Evolutionary conservation across 1,139 yeast species (phyloP), one percentile per base, ranked within the genome.

Genomic region (Geotrichum candidum): DNA sequence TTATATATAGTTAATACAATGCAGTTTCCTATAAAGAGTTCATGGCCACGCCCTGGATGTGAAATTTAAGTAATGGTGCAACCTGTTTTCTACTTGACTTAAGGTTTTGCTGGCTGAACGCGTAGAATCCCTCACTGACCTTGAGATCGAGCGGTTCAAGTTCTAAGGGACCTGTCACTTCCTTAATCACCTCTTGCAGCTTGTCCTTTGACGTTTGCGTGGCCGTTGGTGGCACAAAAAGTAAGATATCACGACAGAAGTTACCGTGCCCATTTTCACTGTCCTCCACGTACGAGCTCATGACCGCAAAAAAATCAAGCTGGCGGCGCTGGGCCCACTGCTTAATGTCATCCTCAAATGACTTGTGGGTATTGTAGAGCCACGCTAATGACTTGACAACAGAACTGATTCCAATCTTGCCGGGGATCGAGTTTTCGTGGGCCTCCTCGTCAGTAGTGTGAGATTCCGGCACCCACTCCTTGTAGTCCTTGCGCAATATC

Each of bases 71-170:
- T 31, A 71, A 58, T 1, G 96, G 96, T 9, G 89, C 96, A n/a
- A 91, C 90, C 72, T 88, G 95, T 70, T 91, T 91, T 68, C 97
- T 80, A 41, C 94, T 87, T 0, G 92, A 91, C 2, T 75, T 74
- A 13, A 80, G 71, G 64, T 87, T 84, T 9, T 68, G 66, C 71
- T 90, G 96, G 64, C 81, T 76, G 68, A 74, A 84, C 11, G 58
- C 48, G 11, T 48, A 41, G 2, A 57, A 60, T 7, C 66, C 51
- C 25, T 25, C 45, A 41, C 38, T 41, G 29, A 22, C 57, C 31
- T 25, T 46, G 45, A 54, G 23, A 9, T 31, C n/a, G 15, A 59
- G 22, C 11, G 61, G 56, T 18, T 72, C 68, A 33, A 82, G 71
- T 18, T 77, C 66, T 51, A 83, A 72, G 6, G 73, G 73, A 0